Conservation (phyloP, 2,329 filamentous ascomycete genomes). For the Diplodia sapinea region DNA sequence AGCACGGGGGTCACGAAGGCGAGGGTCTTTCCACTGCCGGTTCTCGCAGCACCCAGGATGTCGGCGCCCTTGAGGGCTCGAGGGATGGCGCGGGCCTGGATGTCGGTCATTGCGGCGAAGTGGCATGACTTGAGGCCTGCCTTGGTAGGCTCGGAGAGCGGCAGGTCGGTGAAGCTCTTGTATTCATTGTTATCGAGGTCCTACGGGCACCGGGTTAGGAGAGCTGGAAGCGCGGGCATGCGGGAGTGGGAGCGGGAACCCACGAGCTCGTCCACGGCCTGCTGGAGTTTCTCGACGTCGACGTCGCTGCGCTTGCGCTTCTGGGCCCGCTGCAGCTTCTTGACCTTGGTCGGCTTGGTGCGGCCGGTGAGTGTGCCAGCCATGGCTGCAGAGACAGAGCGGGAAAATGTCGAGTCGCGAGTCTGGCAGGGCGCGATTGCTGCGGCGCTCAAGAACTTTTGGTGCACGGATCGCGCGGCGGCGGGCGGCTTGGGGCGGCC, state of each 20-base stretch:
- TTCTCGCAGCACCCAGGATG: slow-evolving; percentile 93
- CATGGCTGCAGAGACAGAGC: slow-evolving; percentile 15
- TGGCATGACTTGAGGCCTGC: slow-evolving; percentile 83
- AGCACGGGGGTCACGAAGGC: slow-evolving; percentile 91
- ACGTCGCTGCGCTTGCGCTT: slow-evolving; percentile 62
- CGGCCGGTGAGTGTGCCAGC: slow-evolving; percentile 48
- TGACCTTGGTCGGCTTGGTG: slow-evolving; percentile 60
- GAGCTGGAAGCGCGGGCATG: background rate
- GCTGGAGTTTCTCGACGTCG: slow-evolving; percentile 55
- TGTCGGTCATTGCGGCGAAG: slow-evolving; percentile 88
- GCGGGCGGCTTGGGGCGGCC: background rate
- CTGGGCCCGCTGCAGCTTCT: slow-evolving; percentile 57
- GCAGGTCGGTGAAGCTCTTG: slow-evolving; percentile 80
- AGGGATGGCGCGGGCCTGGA: slow-evolving; percentile 88
- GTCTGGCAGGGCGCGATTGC: background rate
- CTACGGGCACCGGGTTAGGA: slow-evolving; percentile 46
- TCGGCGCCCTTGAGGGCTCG: slow-evolving; percentile 84
- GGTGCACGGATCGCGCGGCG: slow-evolving; percentile 8
- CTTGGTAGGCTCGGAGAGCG: slow-evolving; percentile 80
- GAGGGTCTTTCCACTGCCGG: slow-evolving; percentile 92
- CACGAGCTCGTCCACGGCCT: slow-evolving; percentile 52
- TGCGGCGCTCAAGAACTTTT: slow-evolving; percentile 29
- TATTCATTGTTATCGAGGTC: slow-evolving; percentile 65
- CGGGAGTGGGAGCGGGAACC: slow-evolving; percentile 21
- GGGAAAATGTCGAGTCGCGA: background rate